Evolutionary conservation across 495 filamentous ascomycete species (phyloP).

Genomic region (Lophiotrema nucula): DNA sequence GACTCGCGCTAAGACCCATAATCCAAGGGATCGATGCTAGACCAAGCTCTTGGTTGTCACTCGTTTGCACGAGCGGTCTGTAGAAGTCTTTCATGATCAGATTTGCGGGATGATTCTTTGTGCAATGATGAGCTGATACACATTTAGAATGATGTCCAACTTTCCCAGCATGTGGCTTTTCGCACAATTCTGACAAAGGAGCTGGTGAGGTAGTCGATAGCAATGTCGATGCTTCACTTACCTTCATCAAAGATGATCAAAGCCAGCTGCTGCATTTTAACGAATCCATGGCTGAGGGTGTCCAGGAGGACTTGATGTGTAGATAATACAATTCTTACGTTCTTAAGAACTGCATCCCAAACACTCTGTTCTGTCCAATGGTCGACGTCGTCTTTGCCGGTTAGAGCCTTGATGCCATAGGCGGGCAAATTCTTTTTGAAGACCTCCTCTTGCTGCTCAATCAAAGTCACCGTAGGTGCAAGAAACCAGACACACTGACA

Average conservation of each 20-base stretch:
- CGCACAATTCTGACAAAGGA: conserved; percentile 9
- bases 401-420: conserved; percentile 62
- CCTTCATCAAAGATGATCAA: conserved; percentile 91
- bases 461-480: conserved; percentile 72
- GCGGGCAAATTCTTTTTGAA: conserved; percentile 62
- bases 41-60: conserved; percentile 43
- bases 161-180: too few species aligned
- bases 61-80: conserved; percentile 44
- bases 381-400: conserved; percentile 67
- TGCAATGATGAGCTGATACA: conserved; percentile 66
- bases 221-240: conserved; percentile 37
- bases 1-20: conserved; percentile 83
- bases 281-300: conserved; percentile 77
- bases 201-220: not conserved
- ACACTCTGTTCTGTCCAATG: conserved; percentile 68
- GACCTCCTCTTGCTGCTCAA: conserved; percentile 67
- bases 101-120: conserved; percentile 62
- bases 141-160: conserved; percentile 19
- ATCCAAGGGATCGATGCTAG: conserved; percentile 56
- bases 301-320: conserved; percentile 77
- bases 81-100: conserved; percentile 80
- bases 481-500: conserved; percentile 80
- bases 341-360: conserved; percentile 71
- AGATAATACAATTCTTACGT: conserved; percentile 71
- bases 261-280: conserved; percentile 62